Evolutionary conservation across 306 rosid species (phyloP), one percentile per base, ranked within the genome.

Genomic region (Pterocarpus santalinus): DNA sequence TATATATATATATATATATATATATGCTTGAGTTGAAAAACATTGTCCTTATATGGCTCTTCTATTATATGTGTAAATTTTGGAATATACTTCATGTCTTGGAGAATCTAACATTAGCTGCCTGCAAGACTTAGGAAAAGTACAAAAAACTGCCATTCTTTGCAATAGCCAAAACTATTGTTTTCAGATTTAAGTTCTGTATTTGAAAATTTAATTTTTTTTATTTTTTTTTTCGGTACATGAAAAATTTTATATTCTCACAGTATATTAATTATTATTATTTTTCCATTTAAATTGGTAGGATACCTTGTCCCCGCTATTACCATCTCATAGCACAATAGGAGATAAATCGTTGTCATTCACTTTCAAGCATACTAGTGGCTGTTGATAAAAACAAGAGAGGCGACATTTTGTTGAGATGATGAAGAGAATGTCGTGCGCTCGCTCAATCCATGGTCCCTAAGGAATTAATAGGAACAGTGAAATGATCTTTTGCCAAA

Each of bases 381-480:
- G 87, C 72, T 67, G 81, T 35, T 53, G 78, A 60, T 73, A 84
- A 86, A 84, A 69, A 85, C 86, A 86, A 83, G 86, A 41, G 81
- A 51, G 38, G 69, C 5, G 62, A 71, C 81, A 69, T 77, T 64
- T 49, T 81, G 46, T 32, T 39, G 65, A 65, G 74, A 53, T 74
- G 77, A 52, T n/a, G 79, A 58, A 57, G 67, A 72, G 79, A 72
- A 72, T 72, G 76, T 72, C 51, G 57, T 65, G 47, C 33, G 73
- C 67, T 73, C 5, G 12, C 75, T 66, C 35, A 57, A 55, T 72
- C 7, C 44, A 43, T 62, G 52, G 63, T 32, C 49, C 77, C 33
- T 4, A 33, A 16, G 34, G 14, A 28, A 72, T 56, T 52, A 8
- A 44, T 30, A 30, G 55, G 6, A 76, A 71, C 53, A 69, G 46